These are phyloP conservation scores for Colletotrichum magnum DNA, from an alignment of 2,329 filamentous ascomycete species.

Conservation along the genomic window DNA sequence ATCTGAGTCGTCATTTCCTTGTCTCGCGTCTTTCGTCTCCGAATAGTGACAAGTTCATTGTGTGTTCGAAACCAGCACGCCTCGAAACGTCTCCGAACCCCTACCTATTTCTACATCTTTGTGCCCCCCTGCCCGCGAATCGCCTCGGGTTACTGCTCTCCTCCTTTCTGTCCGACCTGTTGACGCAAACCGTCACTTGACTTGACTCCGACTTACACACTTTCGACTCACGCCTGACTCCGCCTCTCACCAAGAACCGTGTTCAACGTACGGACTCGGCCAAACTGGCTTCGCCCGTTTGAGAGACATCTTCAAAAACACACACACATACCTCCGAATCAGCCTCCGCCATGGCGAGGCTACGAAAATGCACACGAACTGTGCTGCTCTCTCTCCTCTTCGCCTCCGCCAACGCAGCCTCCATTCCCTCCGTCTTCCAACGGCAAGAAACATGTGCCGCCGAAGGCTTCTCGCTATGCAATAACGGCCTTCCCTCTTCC, in stretches of 20 bases:
- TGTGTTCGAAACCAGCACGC: conserved; percentile 4
- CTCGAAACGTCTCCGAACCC: conserved; percentile 31
- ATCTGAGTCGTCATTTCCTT: conserved; percentile 18
- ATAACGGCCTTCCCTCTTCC: conserved; percentile 68
- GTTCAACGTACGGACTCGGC: conserved; percentile 14
- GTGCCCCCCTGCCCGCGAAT: conserved; percentile 11
- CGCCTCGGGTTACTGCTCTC: neutral
- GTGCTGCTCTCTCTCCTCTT: conserved; percentile 55
- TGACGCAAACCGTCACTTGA: conserved; percentile 22
- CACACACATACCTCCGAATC: neutral
- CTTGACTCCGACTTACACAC: conserved; percentile 31
- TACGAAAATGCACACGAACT: conserved; percentile 50
- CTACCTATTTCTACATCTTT: conserved; percentile 38
- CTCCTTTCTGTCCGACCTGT: conserved; percentile 1
- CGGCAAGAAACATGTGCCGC: conserved; percentile 67
- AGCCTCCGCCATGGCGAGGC: conserved; percentile 46
- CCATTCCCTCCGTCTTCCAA: conserved; percentile 56
- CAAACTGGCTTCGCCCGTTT: neutral
- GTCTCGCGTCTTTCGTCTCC: conserved; percentile 5
- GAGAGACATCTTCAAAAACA: conserved; percentile 13
- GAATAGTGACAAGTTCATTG: conserved; percentile 36
- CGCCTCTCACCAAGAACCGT: neutral
- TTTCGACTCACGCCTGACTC: conserved; percentile 26
- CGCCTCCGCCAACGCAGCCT: conserved; percentile 55
- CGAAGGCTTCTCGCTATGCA: conserved; percentile 65